Evolutionary conservation across 306 rosid species (phyloP), one percentile per base, ranked within the genome.

Genomic region (Lagenaria siceraria): DNA sequence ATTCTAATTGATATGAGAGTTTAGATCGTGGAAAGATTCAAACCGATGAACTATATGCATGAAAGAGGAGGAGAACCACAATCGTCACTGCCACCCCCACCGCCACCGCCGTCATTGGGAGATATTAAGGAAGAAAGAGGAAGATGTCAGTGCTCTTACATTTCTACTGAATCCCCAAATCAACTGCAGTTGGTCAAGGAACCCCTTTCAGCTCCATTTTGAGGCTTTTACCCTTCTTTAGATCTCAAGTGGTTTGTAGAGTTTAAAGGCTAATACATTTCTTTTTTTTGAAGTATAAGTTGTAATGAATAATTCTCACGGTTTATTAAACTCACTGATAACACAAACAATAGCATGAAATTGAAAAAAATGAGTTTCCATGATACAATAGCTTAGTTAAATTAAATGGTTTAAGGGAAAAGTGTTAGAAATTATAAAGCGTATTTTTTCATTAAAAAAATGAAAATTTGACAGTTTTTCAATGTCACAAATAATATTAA

Each of bases 181-280:
- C 83, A 75, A 46, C 55, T 9, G 52, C 74, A 5, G 40, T 27
- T 43, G 31, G 63, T 61, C 22, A 81, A 74, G 21, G 88, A 91
- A 36, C 97, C 97, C n/a, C 87, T 87, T 42, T 88, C 98, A 19
- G 92, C 98, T 46, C 97, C 98, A 11, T 93, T 91, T 86, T 93
- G 89, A 89, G 69, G 13, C 66, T 59, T 24, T 14, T 8, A 2
- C 2, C 4, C 24, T 55, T 9, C 13, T n/a, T 55, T 21, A 9
- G 8, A 56, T 54, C 59, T 19, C 59, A 54, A 54, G 25, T 54
- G 12, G 24, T 54, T 1, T n/a, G 1, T 51, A 17, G 33, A 17
- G 2, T 6, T 1, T 6, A 8, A n/a, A 33, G 6, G 5, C 7
- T 1, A 53, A 8, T 53, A 10, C 19, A n/a, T 58, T n/a, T 55